A percentile compares a stretch with the other conserved stretches of the same genome.
These are phyloP conservation scores for Ustilago hordei DNA, from an alignment of 1,284 basidiomycete species.

Conservation along the genomic window DNA sequence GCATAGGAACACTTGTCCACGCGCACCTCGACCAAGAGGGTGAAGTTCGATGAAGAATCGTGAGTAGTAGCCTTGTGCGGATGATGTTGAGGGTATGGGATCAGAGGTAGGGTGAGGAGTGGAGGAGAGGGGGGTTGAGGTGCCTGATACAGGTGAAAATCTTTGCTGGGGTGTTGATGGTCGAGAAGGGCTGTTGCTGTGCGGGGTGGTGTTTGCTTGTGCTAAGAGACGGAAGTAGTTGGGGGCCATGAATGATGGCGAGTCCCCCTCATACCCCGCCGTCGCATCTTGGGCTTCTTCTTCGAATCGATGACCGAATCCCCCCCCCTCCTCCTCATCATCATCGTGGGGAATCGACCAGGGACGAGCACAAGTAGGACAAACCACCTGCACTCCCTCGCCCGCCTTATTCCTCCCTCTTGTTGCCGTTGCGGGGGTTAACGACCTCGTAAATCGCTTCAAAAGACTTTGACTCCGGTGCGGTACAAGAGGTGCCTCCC, in stretches of 20 bases:
- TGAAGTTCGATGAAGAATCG: conserved; percentile 89
- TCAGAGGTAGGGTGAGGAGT: conserved; percentile 15
- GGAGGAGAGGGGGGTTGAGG: conserved; percentile 21
- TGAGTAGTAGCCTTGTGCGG: conserved; percentile 72
- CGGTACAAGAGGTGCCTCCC: conserved; percentile 26
- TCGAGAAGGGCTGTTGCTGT: conserved; percentile 1
- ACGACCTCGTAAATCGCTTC: conserved; percentile 12
- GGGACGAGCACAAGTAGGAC: conserved; percentile 49
- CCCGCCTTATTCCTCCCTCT: neutral
- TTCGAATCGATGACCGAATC: conserved; percentile 6
- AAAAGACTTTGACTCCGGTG: conserved; percentile 17
- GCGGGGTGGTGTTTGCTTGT: conserved; percentile 22
- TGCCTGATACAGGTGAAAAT: conserved; percentile 29
- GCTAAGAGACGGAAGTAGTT: conserved; percentile 63
- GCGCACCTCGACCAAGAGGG: conserved; percentile 89
- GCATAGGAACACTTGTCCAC: conserved; percentile 87
- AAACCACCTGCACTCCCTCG: conserved; percentile 4
- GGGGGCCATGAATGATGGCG: conserved; percentile 43
- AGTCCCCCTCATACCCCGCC: conserved; percentile 5
- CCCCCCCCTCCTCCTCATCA: neutral
- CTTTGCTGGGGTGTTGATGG: conserved; percentile 25
- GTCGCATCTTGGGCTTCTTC: neutral
- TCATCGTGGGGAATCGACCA: conserved; percentile 16
- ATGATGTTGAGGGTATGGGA: conserved; percentile 32
- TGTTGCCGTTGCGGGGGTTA: neutral